Conservation (phyloP, 306 rosid species). For the Bauhinia variegata region DNA sequence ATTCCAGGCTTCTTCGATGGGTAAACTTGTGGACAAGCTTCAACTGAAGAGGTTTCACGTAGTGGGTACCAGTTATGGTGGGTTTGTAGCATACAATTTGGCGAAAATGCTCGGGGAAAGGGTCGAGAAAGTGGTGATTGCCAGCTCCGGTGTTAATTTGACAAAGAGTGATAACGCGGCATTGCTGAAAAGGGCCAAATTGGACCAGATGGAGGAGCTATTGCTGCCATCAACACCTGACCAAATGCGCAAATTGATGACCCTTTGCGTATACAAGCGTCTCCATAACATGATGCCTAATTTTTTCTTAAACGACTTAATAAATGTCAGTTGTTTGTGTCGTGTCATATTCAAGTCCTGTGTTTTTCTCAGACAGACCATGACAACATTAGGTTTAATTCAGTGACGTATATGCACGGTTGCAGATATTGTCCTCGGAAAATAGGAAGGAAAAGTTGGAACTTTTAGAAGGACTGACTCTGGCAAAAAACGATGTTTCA, state of each 20-base stretch:
- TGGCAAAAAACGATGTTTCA: conserved; percentile 56
- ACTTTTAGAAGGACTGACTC: conserved; percentile 64
- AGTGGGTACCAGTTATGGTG: conserved; percentile 88
- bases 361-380: neutral
- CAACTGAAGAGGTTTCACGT: conserved; percentile 53
- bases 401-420: too few relatives aligned
- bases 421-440: conserved; percentile 72
- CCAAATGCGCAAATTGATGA: conserved; percentile 57
- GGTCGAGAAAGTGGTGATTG: conserved; percentile 78
- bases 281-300: conserved; percentile 49
- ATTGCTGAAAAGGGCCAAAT: conserved; percentile 55
- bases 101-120: conserved; percentile 67
- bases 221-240: conserved; percentile 70
- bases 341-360: too few relatives aligned
- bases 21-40: conserved; percentile 56
- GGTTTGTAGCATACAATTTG: conserved; percentile 76
- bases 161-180: conserved; percentile 44
- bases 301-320: conserved; percentile 61
- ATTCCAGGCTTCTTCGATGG: conserved; percentile 73
- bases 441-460: conserved; percentile 79
- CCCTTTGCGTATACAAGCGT: conserved; percentile 39
- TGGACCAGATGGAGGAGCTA: conserved; percentile 63
- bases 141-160: conserved; percentile 86
- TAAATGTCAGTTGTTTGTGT: conserved; percentile 58
- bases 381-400: neutral